phyloP scores from a whole-genome alignment of 305 asterid species.

The Solanum hybrid region DNA sequence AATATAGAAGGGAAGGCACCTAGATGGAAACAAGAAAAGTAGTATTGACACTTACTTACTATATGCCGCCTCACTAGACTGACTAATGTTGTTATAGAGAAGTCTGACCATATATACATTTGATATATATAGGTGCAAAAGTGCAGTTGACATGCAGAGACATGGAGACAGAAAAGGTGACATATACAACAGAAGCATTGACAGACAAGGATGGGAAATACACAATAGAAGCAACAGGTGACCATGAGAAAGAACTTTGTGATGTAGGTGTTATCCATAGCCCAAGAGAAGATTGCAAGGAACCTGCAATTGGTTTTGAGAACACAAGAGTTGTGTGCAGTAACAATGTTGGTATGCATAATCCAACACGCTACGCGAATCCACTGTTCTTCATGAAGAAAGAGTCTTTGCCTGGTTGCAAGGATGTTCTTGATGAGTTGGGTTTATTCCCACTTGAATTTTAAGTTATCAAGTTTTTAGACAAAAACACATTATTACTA shows the following conservation, averaged over 20 bases:
- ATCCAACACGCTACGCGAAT: slow-evolving; percentile 31
- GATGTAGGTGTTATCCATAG: slow-evolving; percentile 32
- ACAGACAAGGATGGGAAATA: slow-evolving; percentile 37
- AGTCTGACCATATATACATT: background rate
- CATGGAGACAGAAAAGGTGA: slow-evolving; percentile 15
- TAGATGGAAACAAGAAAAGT: too few species aligned
- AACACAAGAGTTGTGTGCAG: slow-evolving; percentile 35
- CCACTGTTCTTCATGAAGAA: slow-evolving; percentile 50
- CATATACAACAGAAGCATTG: slow-evolving; percentile 15
- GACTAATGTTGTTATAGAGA: background rate
- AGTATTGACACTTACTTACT: background rate
- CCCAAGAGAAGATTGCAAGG: slow-evolving; percentile 32
- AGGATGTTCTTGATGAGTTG: slow-evolving; percentile 25
- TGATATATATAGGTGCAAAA: slow-evolving; percentile 28
- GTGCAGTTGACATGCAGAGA: slow-evolving; percentile 42
- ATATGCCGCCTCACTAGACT: background rate
- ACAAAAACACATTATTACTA: background rate
- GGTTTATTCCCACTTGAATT: slow-evolving; percentile 15
- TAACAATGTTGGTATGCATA: slow-evolving; percentile 29
- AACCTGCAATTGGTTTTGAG: slow-evolving; percentile 12
- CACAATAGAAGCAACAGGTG: slow-evolving; percentile 26
- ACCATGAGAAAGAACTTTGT: slow-evolving; percentile 42
- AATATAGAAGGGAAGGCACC: background rate
- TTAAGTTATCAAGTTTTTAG: background rate
- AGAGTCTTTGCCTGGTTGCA: slow-evolving; percentile 16